Evolutionary conservation across 2,329 filamentous ascomycete species (phyloP).

Genomic region (Fusarium mundagurra): DNA sequence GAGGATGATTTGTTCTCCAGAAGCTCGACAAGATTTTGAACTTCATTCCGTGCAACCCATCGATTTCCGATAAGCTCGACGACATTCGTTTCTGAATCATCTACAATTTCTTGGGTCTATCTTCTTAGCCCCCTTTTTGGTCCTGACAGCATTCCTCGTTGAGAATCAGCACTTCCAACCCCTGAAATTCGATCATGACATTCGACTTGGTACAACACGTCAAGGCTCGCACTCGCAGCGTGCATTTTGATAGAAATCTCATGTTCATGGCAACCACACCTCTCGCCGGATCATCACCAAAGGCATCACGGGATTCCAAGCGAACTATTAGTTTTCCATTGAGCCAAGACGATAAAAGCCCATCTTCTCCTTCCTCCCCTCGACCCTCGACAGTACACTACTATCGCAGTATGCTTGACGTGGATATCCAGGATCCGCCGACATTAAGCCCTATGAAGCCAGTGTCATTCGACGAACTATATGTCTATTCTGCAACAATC

Average conservation of each 20-base stretch:
- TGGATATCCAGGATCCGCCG: constrained; percentile 56
- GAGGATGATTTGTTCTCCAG: constrained; percentile 27
- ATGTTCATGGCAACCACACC: constrained; percentile 23
- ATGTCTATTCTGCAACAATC: constrained; percentile 42
- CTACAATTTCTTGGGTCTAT: constrained; percentile 58
- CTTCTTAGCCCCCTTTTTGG: constrained; percentile 49
- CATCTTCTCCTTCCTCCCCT: constrained; percentile 6
- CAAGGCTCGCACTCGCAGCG: constrained; percentile 58
- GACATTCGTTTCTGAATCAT: constrained; percentile 53
- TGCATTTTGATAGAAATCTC: constrained; percentile 56
- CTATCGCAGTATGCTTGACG: constrained; percentile 64
- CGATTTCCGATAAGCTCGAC: constrained; percentile 46
- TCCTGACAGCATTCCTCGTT: constrained; percentile 41
- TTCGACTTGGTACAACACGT: constrained; percentile 56
- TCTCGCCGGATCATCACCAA: constrained; percentile 18
- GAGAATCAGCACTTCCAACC: constrained; percentile 36
- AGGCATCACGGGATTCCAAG: constrained; percentile 36
- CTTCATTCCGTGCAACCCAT: constrained; percentile 33
- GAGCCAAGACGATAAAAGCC: constrained; percentile 20
- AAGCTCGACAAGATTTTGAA: constrained; percentile 17
- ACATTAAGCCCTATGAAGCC: constrained; percentile 55
- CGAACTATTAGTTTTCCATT: constrained; percentile 49
- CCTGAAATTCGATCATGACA: constrained; percentile 50
- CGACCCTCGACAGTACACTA: constrained; percentile 42
- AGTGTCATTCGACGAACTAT: constrained; percentile 60